A percentile compares a stretch with the other conserved stretches of the same genome.
Conservation (phyloP, 208 protist genomes). For the Trichomonas gallinae region DNA sequence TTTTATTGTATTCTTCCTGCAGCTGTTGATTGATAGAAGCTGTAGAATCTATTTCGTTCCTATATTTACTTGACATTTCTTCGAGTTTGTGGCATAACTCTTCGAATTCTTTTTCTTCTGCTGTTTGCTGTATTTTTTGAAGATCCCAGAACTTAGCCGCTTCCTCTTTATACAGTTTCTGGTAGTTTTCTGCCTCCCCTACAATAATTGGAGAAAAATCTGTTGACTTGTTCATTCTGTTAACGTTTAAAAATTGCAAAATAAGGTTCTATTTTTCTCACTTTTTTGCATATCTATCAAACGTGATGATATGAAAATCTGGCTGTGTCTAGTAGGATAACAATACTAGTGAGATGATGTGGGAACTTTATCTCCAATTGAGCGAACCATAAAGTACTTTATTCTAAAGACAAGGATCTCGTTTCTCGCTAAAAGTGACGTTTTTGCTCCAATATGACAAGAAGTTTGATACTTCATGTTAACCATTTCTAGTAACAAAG, state of each 20-base stretch:
- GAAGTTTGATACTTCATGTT: too few relatives aligned
- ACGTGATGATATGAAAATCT: too few relatives aligned
- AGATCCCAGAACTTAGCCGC: neutral
- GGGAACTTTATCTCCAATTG: too few relatives aligned
- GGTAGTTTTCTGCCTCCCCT: neutral
- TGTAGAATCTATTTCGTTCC: neutral
- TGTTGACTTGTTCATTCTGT: neutral
- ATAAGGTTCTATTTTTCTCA: too few relatives aligned
- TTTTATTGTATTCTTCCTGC: neutral
- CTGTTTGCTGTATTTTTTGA: neutral
- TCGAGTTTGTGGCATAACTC: neutral
- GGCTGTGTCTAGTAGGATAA: too few relatives aligned
- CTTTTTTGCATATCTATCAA: neutral
- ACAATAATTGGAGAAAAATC: neutral
- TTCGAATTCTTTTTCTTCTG: neutral
- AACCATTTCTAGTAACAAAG: too few relatives aligned
- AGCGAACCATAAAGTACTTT: too few relatives aligned
- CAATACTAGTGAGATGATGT: too few relatives aligned
- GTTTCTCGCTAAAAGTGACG: too few relatives aligned
- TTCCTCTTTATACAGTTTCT: neutral
- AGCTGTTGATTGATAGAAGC: neutral
- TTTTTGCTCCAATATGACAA: too few relatives aligned
- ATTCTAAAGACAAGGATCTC: too few relatives aligned
- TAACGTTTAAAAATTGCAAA: neutral
- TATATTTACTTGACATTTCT: neutral